Evolutionary conservation across 1,139 yeast species (phyloP), one percentile per base, ranked within the genome.

Genomic region (Yamadazyma atmosphaerica): DNA sequence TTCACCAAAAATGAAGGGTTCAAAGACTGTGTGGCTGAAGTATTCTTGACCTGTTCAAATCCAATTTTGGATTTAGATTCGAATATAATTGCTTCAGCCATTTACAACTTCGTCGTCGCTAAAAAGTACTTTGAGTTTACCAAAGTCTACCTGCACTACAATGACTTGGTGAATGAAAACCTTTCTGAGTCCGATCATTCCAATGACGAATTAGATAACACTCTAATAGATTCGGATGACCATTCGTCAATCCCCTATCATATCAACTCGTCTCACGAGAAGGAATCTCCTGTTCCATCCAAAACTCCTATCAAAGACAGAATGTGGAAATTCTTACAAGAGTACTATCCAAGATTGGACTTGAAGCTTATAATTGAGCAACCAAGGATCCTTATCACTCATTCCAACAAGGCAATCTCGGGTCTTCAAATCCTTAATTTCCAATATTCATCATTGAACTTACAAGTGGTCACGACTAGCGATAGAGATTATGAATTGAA

Each of bases 1-100:
- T 38, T 72, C 42, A 58, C 66, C 36, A 47, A 56, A 46, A 62
- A 69, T 1, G 49, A 56, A 42, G 66, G 72, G 4, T 69, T 72
- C 50, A 54, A 63, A 45, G 55, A 65, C 46, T 65, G 70, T 42
- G 63, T 65, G 2, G 52, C 67, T 15, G 75, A 67, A 39, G 43
- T 65, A 7, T 66, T 65, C 38, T 55, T 72, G n/a, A 63, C 79
- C 0, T 63, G 73, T 26, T 71, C 79, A 12, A 70, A 76, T 28
- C 72, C 79, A 1, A 67, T 74, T 9, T 41, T 79, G 4, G 78
- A 77, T 38, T 66, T 80, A 33, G 74, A 74, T 46, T 58, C 79
- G 2, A 60, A 46, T 11, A 81, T 52, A 60, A 70, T 52, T 56
- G 77, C 63, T 51, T 69, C 49, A 14, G 54, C 58, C 58, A 63